Evolutionary conservation across 2,329 filamentous ascomycete species (phyloP).

Genomic region (Diaporthe destruens): DNA sequence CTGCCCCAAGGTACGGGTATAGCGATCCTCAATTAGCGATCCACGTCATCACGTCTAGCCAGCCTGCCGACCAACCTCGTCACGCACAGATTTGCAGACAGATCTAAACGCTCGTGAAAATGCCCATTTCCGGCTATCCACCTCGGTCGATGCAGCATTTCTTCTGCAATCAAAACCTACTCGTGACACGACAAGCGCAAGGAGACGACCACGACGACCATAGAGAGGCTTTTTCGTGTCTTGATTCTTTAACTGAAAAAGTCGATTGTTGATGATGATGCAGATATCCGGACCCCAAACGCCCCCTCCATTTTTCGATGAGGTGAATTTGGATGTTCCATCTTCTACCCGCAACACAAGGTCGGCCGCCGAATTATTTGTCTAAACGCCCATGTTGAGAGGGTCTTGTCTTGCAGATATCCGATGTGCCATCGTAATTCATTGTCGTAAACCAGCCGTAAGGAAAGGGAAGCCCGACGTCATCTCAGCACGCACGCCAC

Average conservation of each 20-base stretch:
- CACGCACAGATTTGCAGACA: slow-evolving; percentile 34
- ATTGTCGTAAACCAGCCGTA: slow-evolving; percentile 61
- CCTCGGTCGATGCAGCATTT: slow-evolving; percentile 60
- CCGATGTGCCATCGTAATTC: slow-evolving; percentile 64
- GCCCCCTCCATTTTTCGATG: slow-evolving; percentile 71
- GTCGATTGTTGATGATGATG: slow-evolving; percentile 63
- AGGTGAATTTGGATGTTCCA: slow-evolving; percentile 71
- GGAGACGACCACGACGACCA: slow-evolving; percentile 58
- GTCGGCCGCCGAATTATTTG: slow-evolving; percentile 48
- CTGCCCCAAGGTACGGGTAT: slow-evolving; percentile 66
- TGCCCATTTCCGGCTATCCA: slow-evolving; percentile 70
- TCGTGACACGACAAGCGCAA: slow-evolving; percentile 58
- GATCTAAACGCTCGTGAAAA: slow-evolving; percentile 67
- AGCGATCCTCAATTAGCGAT: slow-evolving; percentile 74
- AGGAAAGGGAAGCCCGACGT: slow-evolving; percentile 58
- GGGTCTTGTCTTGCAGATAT: slow-evolving; percentile 66
- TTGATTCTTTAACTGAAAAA: slow-evolving; percentile 46
- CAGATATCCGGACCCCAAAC: slow-evolving; percentile 88
- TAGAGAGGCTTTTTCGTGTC: slow-evolving; percentile 52
- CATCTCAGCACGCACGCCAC: slow-evolving; percentile 58
- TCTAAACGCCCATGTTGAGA: slow-evolving; percentile 65
- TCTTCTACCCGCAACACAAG: slow-evolving; percentile 76
- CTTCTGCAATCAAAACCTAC: slow-evolving; percentile 54
- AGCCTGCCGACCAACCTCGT: slow-evolving; percentile 37
- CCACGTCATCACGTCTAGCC: slow-evolving; percentile 70